Conservation (phyloP, 2,329 filamentous ascomycete species). For the Lomentospora prolificans region DNA sequence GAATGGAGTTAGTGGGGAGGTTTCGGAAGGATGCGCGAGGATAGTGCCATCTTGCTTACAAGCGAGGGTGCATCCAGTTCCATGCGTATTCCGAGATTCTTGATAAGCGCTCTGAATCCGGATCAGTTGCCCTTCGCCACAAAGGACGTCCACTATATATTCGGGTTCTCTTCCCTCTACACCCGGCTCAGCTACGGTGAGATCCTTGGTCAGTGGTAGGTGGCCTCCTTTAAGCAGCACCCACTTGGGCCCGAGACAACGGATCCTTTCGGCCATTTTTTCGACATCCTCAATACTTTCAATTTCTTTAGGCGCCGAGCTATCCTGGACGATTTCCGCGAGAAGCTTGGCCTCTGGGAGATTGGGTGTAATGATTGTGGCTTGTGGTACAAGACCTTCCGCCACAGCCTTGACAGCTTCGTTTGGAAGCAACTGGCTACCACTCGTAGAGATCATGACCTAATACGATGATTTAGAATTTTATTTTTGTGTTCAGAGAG, state of each 20-base stretch:
- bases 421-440: constrained; percentile 55
- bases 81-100: constrained; percentile 74
- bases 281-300: constrained; percentile 59
- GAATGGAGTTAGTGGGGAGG: too few relatives aligned
- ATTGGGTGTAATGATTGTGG: constrained; percentile 67
- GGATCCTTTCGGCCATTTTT: constrained; percentile 54
- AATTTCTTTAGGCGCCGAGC: constrained; percentile 18
- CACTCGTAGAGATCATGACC: constrained; percentile 91
- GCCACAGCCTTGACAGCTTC: constrained; percentile 54
- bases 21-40: too few relatives aligned
- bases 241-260: constrained; percentile 61
- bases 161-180: constrained; percentile 39
- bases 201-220: constrained; percentile 60
- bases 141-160: constrained; percentile 68
- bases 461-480: too few relatives aligned
- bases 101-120: constrained; percentile 64
- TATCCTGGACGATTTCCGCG: constrained; percentile 31
- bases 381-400: constrained; percentile 49
- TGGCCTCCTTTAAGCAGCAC: constrained; percentile 90
- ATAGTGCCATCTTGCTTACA: constrained; percentile 59
- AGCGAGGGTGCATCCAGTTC: constrained; percentile 88
- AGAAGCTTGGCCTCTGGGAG: constrained; percentile 64
- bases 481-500: too few relatives aligned
- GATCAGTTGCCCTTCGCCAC: constrained; percentile 47
- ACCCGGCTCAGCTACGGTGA: constrained; percentile 45